Base-by-base conservation (phyloP, 306 rosid genomes). In the Senna siamea region DNA sequence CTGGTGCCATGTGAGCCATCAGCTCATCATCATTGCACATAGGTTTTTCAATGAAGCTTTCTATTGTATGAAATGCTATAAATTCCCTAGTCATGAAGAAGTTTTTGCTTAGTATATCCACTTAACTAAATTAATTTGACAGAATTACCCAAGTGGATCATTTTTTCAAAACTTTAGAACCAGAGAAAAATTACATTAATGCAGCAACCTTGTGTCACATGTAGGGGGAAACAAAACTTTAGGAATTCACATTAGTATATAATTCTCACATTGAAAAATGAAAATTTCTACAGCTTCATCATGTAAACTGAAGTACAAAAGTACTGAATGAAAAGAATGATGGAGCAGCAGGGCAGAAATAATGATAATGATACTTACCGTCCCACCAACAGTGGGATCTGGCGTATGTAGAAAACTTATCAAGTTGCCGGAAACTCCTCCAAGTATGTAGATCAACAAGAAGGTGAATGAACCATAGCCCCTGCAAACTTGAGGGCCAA, bases 371-470 rank as follows among this genome's bases (percentile, higher is more conserved):
- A 48, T 46, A 74, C 84, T 82, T 85, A 94, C 96, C 5, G 97
- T 89, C 37, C 98, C 97, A 41, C 97, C 93, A 52, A 94, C 96
- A 9, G 94, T 89, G 26, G 89, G 96, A 64, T 88, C 90, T 11
- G 94, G 83, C 61, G 97, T 91, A 70, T 91, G 97, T 4, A 93
- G 86, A 81, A 88, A 94, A 83, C 98, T 91, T 51, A 83, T 83
- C 80, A 91, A 65, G 77, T 94, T 94, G 37, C 98, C 96, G 60
- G 98, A 88, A 78, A 94, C 75, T 76, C 98, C 97, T 69, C 97
- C 98, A 14, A 94, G 76, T 48, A 89, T 70, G 80, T 89, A 94
- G 71, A 94, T 89, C 88, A 94, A 82, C 84, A 88, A 65, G 78
- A 89, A 94, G 22, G 93, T 88, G 65, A 88, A 85, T 20, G 94